Conservation (phyloP, 73 alveolate species). For the Effrenium voratum region DNA sequence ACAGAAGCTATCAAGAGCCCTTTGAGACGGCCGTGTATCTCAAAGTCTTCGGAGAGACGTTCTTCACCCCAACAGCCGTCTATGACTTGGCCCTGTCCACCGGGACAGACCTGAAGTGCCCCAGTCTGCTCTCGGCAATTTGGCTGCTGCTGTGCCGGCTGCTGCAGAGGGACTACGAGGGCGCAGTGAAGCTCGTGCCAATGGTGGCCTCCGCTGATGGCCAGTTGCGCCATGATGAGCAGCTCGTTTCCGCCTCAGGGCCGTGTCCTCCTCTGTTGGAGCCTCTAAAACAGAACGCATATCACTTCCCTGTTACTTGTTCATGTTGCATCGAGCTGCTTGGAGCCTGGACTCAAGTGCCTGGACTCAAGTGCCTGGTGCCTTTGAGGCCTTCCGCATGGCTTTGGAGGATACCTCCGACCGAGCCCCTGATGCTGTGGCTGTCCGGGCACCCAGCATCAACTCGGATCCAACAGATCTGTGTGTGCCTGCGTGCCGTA, state of each 20-base stretch:
- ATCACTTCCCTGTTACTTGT: too few relatives aligned
- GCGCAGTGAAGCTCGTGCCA: constrained; percentile 81
- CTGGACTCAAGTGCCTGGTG: too few relatives aligned
- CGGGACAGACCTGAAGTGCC: constrained; percentile 76
- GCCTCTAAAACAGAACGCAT: too few relatives aligned
- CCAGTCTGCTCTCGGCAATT: constrained; percentile 49
- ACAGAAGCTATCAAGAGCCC: constrained; percentile 59
- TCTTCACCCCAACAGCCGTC: constrained; percentile 39
- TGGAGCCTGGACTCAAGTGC: too few relatives aligned
- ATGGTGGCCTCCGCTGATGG: constrained; percentile 57
- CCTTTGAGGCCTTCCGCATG: constrained; percentile 82
- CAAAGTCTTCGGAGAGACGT: constrained; percentile 32
- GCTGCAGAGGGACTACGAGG: constrained; percentile 79
- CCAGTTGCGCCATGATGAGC: constrained; percentile 41
- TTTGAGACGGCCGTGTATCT: constrained; percentile 2
- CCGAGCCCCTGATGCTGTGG: constrained; percentile 80
- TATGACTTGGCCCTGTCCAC: constrained; percentile 71
- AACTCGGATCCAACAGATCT: too few relatives aligned
- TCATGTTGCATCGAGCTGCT: too few relatives aligned
- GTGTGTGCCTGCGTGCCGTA: too few relatives aligned
- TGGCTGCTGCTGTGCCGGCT: constrained; percentile 67
- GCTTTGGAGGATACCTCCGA: constrained; percentile 57
- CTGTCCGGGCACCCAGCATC: too few relatives aligned
- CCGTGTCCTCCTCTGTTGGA: too few relatives aligned
- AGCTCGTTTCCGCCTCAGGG: too few relatives aligned